Percentiles rank a stretch among this genome's conserved stretches.
These are phyloP conservation scores for Deinandra increscens DNA, from an alignment of 129 eudicot species.

Conservation along the genomic window DNA sequence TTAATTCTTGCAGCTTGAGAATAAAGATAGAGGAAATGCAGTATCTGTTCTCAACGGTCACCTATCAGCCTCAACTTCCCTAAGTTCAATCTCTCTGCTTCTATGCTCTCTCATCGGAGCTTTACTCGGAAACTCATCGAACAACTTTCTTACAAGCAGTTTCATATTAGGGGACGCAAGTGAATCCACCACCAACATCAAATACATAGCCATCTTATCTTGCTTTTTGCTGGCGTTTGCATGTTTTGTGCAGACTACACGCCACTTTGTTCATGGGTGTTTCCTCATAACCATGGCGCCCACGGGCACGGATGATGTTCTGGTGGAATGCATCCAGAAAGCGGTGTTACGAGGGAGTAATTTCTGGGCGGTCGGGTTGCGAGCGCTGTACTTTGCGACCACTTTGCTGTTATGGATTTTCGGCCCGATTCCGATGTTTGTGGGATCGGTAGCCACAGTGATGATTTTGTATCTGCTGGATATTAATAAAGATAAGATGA, in stretches of 20 bases:
- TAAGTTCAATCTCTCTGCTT: slow-evolving; percentile 58
- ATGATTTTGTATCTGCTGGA: slow-evolving; percentile 46
- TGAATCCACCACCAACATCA: slow-evolving; percentile 40
- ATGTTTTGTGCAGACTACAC: slow-evolving; percentile 57
- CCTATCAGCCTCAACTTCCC: slow-evolving; percentile 64
- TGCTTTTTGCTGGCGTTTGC: slow-evolving; percentile 66
- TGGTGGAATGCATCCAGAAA: slow-evolving; percentile 40
- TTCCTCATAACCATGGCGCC: slow-evolving; percentile 87
- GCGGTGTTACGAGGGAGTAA: slow-evolving; percentile 64
- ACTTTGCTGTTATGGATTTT: slow-evolving; percentile 68
- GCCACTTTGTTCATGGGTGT: slow-evolving; percentile 55
- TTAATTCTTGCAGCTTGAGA: slow-evolving; percentile 48
- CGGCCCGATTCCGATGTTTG: slow-evolving; percentile 92
- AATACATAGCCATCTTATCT: slow-evolving; percentile 52
- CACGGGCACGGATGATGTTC: slow-evolving; percentile 44
- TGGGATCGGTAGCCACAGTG: slow-evolving; percentile 46
- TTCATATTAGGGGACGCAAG: slow-evolving; percentile 61
- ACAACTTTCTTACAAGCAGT: slow-evolving; percentile 30
- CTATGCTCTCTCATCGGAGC: slow-evolving; percentile 70
- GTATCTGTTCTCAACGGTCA: slow-evolving; percentile 50
- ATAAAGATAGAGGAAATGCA: slow-evolving; percentile 52
- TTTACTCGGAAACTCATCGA: slow-evolving; percentile 56
- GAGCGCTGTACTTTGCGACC: slow-evolving; percentile 65
- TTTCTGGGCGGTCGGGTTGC: slow-evolving; percentile 61
- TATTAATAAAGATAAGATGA: slow-evolving; percentile 43